Evolutionary conservation across 768 basidiomycete species (phyloP).

Genomic region (Tricholoma matsutake): DNA sequence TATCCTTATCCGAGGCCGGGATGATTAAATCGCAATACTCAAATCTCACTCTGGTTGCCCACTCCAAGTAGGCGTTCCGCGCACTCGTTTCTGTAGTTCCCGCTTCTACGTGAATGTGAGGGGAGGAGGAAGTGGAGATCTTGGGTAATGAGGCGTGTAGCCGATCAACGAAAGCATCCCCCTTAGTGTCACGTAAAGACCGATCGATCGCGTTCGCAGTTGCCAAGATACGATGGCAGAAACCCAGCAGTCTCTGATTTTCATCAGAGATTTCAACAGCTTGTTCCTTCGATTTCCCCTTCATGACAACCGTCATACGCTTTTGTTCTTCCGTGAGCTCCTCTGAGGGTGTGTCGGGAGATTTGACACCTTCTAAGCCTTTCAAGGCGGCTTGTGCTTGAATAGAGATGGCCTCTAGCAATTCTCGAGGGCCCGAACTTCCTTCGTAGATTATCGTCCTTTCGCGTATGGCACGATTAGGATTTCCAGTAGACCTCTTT

Average conservation of each 20-base stretch:
- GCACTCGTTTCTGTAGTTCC: constrained; percentile 66
- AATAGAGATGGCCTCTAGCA: constrained; percentile 87
- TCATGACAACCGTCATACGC: constrained; percentile 68
- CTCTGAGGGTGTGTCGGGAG: constrained; percentile 42
- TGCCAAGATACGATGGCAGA: constrained; percentile 82
- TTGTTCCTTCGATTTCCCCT: constrained; percentile 65
- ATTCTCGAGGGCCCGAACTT: constrained; percentile 84
- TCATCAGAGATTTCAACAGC: constrained; percentile 55
- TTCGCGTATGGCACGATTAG: constrained; percentile 61
- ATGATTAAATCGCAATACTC: constrained; percentile 88
- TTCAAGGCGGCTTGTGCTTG: constrained; percentile 92
- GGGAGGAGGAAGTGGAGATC: constrained; percentile 51
- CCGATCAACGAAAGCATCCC: constrained; percentile 78
- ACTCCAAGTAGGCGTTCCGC: constrained; percentile 71
- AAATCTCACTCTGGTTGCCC: constrained; percentile 81
- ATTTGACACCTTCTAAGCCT: constrained; percentile 68
- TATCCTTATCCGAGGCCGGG: constrained; percentile 24
- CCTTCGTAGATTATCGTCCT: constrained; percentile 88
- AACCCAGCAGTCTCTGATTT: constrained; percentile 71
- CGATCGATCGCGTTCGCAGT: constrained; percentile 86
- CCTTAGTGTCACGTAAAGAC: constrained; percentile 86
- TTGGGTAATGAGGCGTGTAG: constrained; percentile 75
- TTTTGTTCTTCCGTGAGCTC: constrained; percentile 90
- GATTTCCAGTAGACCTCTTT: constrained; percentile 45
- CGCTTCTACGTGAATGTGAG: constrained; percentile 41